Base-by-base conservation (phyloP, 257 asterid genomes). In the Solanum pennellii region DNA sequence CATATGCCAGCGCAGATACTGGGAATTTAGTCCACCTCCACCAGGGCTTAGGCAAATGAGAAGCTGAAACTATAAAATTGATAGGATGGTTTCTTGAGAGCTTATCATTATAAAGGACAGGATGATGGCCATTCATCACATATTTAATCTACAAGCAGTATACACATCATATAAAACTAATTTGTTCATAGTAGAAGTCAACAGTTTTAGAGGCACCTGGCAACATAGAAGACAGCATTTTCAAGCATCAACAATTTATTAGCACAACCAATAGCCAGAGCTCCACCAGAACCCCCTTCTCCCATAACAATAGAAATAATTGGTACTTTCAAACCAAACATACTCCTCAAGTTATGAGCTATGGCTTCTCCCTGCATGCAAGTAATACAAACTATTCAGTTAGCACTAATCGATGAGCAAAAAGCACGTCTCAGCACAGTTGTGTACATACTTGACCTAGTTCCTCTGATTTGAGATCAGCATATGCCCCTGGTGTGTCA, bases 251-350 rank as follows among this genome's bases (percentile, higher is more conserved):
- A 86, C 82, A 97, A 90, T 94, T 95, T 96, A 92, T 97, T 97
- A 88, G 94, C 98, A 90, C 99, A 97, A 88, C 95, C 99, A 92
- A 97, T 95, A 82, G 99, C 99, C 90, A 97, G 92, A 92, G 99
- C 99, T 88, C 99, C 99, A 91, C 99, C 99, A 66, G 99, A 97
- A 56, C 99, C 99, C 83, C 99, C 99, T 95, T 97, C 99, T 29
- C 99, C 99, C 11, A 97, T 91, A 87, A 97, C 96, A 91, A 97
- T 93, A 45, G 99, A 94, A 84, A 97, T 80, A 86, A 97, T 88
- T 86, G 99, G 99, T 79, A 97, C 99, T 91, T 95, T 96, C 91
- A 97, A 91, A 90, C 99, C 99, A 93, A 95, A 97, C 99, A 97
- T 97, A 88, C 96, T 91, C 94, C 98, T 93, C 95, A 97, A 87